phyloP scores from a whole-genome alignment of 208 protist genomes.

The Trypanosoma platydactyli region DNA sequence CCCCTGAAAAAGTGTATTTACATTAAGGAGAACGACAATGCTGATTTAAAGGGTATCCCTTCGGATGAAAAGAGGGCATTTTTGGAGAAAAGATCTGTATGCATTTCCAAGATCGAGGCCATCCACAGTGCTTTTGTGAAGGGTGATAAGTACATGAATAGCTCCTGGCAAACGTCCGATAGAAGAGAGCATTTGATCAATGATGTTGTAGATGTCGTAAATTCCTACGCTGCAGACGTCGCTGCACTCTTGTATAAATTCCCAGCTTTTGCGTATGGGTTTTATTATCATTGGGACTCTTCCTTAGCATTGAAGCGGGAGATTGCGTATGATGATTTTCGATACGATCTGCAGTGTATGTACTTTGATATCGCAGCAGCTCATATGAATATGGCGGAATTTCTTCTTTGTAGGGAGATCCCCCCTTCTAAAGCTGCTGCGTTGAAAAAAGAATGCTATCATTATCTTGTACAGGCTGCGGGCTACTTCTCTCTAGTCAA shows the following conservation, averaged over 20 bases:
- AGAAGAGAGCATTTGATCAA: conserved; percentile 40
- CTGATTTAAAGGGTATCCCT: conserved; percentile 38
- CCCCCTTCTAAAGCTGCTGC: conserved; percentile 3
- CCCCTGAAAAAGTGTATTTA: conserved; percentile 27
- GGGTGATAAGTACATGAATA: conserved; percentile 17
- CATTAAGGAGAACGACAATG: conserved; percentile 21
- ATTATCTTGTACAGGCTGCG: conserved; percentile 48
- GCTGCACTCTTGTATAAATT: conserved; percentile 31
- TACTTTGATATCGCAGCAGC: conserved; percentile 64
- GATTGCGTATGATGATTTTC: conserved; percentile 63
- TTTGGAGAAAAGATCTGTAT: conserved; percentile 33
- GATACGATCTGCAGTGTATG: conserved; percentile 64
- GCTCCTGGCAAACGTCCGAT: conserved; percentile 18
- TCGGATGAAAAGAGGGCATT: conserved; percentile 39
- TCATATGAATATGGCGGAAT: conserved; percentile 56
- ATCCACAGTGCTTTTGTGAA: conserved; percentile 33
- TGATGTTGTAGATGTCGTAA: conserved; percentile 28
- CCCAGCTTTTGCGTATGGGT: conserved; percentile 37
- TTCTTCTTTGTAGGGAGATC: conserved; percentile 39
- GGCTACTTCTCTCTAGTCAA: conserved; percentile 58
- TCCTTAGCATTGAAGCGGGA: conserved; percentile 40
- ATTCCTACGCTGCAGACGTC: conserved; percentile 38
- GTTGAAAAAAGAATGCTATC: conserved; percentile 70
- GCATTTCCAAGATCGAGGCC: conserved; percentile 38
- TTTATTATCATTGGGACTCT: conserved; percentile 63